Base-by-base conservation (phyloP, 2,329 filamentous ascomycete genomes). In the Cercospora sesami region DNA sequence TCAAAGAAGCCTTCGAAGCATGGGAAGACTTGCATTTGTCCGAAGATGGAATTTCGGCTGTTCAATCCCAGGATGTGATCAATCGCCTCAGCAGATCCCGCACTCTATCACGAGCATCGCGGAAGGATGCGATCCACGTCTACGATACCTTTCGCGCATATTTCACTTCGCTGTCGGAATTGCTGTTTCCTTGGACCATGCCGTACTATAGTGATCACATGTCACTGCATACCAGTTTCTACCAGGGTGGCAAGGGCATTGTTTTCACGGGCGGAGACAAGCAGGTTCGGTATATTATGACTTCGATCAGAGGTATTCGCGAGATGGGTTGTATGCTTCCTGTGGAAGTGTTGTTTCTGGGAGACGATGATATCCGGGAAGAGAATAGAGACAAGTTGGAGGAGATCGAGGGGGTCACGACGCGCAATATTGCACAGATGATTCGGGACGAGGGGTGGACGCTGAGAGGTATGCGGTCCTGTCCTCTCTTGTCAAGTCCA, bases 171-270 rank as follows among this genome's bases (percentile, higher is more conserved):
- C 75, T 83, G 21, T 76, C 79, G 0, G 74, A 74, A 21, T 68
- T 81, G 14, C 77, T 83, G 9, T 81, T 80, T 67, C 79, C 79
- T 4, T 80, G 77, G 73, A 79, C 78, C 5, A 75, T 75, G 7
- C 80, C 81, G 10, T 83, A 83, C 64, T 82, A 81, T 71, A 74
- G 79, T 4, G 80, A 83, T 67, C 81, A 83, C 66, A 81, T 82
- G 78, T 78, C 78, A 8, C 73, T 83, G 5, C 61, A 64, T 64
- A 51, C 61, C 2, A 64, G 61, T 18, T 64, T 58, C 5, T 79
- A 81, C 69, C 76, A 78, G 53, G 81, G 78, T 5, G 81, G 81
- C 0, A 75, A 78, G 5, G 82, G 82, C 7, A 79, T 83, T 58
- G 82, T 83, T 1, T 79, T 83, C 18, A 81, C 81, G 0, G 81